Base-by-base conservation (phyloP, 2,329 filamentous ascomycete species). In the Lecanicillium sp. region DNA sequence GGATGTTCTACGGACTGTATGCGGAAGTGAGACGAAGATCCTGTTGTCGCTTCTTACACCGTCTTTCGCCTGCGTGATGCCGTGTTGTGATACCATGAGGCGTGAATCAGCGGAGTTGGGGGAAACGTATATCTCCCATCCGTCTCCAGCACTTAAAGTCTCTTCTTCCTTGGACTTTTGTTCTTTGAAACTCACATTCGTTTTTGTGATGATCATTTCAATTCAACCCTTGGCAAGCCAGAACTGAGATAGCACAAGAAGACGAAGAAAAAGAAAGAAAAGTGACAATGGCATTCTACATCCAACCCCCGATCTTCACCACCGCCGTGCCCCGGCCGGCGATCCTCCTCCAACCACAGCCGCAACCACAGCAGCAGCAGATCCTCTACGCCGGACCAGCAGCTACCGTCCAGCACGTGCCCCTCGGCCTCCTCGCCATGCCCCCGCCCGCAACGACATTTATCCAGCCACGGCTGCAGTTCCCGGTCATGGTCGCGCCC, bases 271-370 rank as follows among this genome's bases (percentile, higher is more conserved):
- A 21, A 20, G 17, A 30, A n/a, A 5, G 9, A 10, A 9, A 29
- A n/a, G 15, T 29, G 20, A 43, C 6, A 6, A 64, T 64, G 61
- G 10, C 56, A 0, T 61, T 53, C 21, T 53, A 57, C 36, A 56
- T 61, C 35, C 60, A 57, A 19, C 52, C 56, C 11, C 58, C 60
- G 19, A 44, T 61, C 32, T 58, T 64, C 27, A 33, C 30, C 27
- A 9, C 33, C 33, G 29, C 29, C 7, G 12, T 7, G 26, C 33
- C 21, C 24, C 51, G 21, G 14, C 48, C 33, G 24, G 10, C n/a
- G 17, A n/a, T n/a, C 12, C 10, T 36, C 26, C 8, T 39, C 26
- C 33, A 27, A 12, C 38, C n/a, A 14, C 35, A 21, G 12, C 44
- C 20, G 19, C 23, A n/a, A 37, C 9, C 8, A 19, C 8, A 14